Percentiles rank a stretch among this genome's conserved stretches.
phyloP scores from a whole-genome alignment of 2,329 filamentous ascomycete genomes.

The Verticillium albo-atrum region DNA sequence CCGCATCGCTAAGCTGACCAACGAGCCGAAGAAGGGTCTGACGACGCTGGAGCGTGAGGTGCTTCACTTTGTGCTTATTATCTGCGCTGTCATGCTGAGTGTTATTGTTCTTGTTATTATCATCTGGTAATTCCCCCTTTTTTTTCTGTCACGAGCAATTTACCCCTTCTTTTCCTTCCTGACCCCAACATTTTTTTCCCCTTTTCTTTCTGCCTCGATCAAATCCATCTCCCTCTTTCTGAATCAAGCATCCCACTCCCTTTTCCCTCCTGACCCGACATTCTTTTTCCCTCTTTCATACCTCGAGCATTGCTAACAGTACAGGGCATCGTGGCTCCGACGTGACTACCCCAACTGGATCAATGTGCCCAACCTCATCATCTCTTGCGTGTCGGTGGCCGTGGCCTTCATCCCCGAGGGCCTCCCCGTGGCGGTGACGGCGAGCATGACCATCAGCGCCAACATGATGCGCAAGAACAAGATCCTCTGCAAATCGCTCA shows the following conservation, averaged over 20 bases:
- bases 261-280: too few relatives aligned
- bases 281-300: too few relatives aligned
- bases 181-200: too few relatives aligned
- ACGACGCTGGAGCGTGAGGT: constrained; percentile 71
- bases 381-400: constrained; percentile 53
- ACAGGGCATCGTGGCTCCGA: constrained; percentile 62
- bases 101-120: constrained; percentile 55
- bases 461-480: constrained; percentile 66
- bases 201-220: too few relatives aligned
- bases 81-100: constrained; percentile 59
- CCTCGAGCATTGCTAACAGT: too few relatives aligned
- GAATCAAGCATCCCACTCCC: too few relatives aligned
- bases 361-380: constrained; percentile 58
- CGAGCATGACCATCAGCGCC: constrained; percentile 56
- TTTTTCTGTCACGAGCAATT: too few relatives aligned
- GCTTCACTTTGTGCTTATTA: constrained; percentile 66
- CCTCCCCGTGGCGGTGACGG: constrained; percentile 51
- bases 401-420: constrained; percentile 62
- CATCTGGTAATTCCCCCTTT: too few relatives aligned
- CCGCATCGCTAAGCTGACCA: constrained; percentile 68
- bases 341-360: constrained; percentile 66
- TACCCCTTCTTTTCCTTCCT: too few relatives aligned
- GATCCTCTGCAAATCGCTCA: constrained; percentile 61
- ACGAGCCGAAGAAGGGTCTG: constrained; percentile 60
- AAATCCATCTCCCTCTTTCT: too few relatives aligned